These are phyloP conservation scores for Elongisporangium prolatum DNA, from an alignment of 352 stramenopile genomes.

Conservation along the genomic window DNA sequence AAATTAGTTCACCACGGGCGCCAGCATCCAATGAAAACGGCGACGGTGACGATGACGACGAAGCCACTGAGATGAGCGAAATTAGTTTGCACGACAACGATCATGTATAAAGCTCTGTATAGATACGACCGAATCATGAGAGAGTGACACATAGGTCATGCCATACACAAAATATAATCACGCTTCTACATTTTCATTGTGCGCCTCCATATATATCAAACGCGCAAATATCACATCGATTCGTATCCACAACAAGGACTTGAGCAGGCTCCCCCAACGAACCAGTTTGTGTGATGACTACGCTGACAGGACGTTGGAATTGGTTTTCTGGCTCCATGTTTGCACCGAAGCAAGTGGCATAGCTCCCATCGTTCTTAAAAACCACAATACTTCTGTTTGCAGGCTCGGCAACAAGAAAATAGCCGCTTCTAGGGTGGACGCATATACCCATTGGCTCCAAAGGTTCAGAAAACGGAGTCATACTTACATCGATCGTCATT, in stretches of 20 bases:
- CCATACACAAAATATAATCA: neutral
- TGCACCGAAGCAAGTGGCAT: conserved; percentile 40
- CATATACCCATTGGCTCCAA: conserved; percentile 33
- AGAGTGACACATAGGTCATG: neutral
- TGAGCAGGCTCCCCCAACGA: conserved; percentile 6
- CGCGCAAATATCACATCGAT: conserved; percentile 27
- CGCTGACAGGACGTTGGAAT: conserved; percentile 31
- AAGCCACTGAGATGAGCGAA: conserved; percentile 40
- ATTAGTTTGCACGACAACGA: conserved; percentile 38
- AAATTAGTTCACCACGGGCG: conserved; percentile 8
- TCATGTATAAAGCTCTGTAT: neutral
- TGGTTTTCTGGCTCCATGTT: conserved; percentile 37
- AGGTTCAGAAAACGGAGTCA: conserved; percentile 37
- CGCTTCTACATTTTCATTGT: neutral
- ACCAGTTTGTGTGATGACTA: conserved; percentile 10
- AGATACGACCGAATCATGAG: neutral
- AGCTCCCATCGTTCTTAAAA: conserved; percentile 40
- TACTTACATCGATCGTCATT: conserved; percentile 25
- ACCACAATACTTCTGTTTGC: conserved; percentile 38
- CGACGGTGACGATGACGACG: conserved; percentile 14
- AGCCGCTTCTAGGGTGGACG: conserved; percentile 43
- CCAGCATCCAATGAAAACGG: conserved; percentile 19
- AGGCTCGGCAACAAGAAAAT: conserved; percentile 37
- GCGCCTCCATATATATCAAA: conserved; percentile 16
- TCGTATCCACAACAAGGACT: conserved; percentile 22